Percentiles rank a stretch among this genome's conserved stretches.
phyloP scores from a whole-genome alignment of 768 basidiomycete species.

The Pholiota conissans region DNA sequence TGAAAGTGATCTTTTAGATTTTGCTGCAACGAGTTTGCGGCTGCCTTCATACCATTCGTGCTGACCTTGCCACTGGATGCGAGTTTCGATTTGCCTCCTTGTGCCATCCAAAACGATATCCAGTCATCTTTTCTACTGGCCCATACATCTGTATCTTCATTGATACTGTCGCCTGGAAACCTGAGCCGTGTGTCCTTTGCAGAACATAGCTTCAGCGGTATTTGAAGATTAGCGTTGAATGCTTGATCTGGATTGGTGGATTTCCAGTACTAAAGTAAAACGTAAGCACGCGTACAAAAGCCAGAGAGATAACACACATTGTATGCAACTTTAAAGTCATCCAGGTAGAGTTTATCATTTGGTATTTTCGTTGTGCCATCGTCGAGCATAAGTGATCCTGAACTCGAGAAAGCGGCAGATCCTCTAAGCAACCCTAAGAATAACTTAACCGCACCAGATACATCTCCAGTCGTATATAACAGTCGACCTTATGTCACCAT shows the following conservation, averaged over 20 bases:
- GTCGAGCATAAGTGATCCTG: slow-evolving; percentile 1
- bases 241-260: slow-evolving; percentile 51
- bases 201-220: slow-evolving; percentile 71
- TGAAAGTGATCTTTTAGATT: slow-evolving; percentile 24
- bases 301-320: slow-evolving; percentile 49
- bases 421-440: slow-evolving; percentile 75
- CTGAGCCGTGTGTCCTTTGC: slow-evolving; percentile 56
- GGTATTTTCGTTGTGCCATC: slow-evolving; percentile 25
- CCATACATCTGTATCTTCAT: slow-evolving; percentile 55
- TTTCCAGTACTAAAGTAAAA: slow-evolving; percentile 64
- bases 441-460: slow-evolving; percentile 69
- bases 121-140: slow-evolving; percentile 64
- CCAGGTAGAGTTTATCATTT: slow-evolving; percentile 71
- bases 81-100: slow-evolving; percentile 54
- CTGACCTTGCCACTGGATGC: slow-evolving; percentile 57
- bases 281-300: neutral
- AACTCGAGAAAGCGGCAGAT: slow-evolving; percentile 23
- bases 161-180: slow-evolving; percentile 48
- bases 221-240: slow-evolving; percentile 43
- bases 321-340: slow-evolving; percentile 88
- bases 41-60: slow-evolving; percentile 53
- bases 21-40: neutral
- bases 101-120: slow-evolving; percentile 55
- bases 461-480: slow-evolving; percentile 88
- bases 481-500: slow-evolving; percentile 59